These are phyloP conservation scores for Trifolium repens DNA, from an alignment of 306 rosid species.

Conservation along the genomic window DNA sequence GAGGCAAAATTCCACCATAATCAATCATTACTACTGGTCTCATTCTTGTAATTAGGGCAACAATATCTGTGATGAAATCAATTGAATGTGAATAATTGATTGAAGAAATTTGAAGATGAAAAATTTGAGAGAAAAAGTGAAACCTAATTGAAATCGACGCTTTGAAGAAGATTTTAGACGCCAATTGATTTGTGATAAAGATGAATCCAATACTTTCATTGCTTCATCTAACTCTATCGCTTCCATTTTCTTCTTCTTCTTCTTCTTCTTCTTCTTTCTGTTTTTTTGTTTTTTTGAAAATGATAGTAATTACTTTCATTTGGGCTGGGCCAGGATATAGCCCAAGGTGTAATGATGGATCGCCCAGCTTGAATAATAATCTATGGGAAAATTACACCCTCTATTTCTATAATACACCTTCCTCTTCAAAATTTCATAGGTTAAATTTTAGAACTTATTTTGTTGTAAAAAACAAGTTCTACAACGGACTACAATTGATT, in stretches of 20 bases:
- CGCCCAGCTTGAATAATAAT: not conserved
- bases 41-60: conserved; percentile 80
- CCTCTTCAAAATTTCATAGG: not conserved
- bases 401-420: too few relatives aligned
- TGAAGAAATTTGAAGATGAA: not conserved
- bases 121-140: not conserved
- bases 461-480: too few relatives aligned
- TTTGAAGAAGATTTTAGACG: conserved; percentile 73
- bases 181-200: conserved; percentile 72
- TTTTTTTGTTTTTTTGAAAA: too few relatives aligned
- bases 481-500: too few relatives aligned
- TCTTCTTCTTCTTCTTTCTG: too few relatives aligned
- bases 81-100: not conserved
- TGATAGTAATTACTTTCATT: too few relatives aligned
- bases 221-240: conserved; percentile 55
- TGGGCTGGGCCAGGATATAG: not conserved
- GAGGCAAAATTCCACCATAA: conserved; percentile 90
- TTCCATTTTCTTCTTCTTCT: conserved; percentile 39
- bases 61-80: conserved; percentile 60
- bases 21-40: conserved; percentile 83
- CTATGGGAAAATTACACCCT: not conserved
- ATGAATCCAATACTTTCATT: conserved; percentile 53
- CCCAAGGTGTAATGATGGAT: not conserved
- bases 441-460: too few relatives aligned
- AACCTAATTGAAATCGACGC: conserved; percentile 77